phyloP scores from a whole-genome alignment of 2,329 filamentous ascomycete genomes.

The Neofusicoccum umdonicola region DNA sequence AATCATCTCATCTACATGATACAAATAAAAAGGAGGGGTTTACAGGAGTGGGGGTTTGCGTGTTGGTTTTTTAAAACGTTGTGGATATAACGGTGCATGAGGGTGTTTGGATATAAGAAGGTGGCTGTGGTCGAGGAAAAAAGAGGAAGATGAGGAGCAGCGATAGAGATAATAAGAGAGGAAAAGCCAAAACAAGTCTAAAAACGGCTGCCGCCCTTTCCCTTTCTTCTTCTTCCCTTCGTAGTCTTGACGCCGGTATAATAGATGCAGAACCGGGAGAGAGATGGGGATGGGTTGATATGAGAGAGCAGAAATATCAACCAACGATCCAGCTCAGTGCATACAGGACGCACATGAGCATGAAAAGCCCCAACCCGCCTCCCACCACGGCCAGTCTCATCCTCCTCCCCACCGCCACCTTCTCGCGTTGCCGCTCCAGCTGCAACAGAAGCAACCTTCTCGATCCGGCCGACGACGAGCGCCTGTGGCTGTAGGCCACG shows the following conservation, averaged over 20 bases:
- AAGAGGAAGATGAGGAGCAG: not conserved
- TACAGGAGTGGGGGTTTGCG: not conserved
- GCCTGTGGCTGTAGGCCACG: conserved; percentile 6
- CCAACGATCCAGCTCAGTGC: conserved; percentile 11
- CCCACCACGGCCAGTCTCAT: conserved; percentile 1
- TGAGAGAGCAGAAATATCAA: not conserved
- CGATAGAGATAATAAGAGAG: not conserved
- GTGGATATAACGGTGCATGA: too few relatives aligned
- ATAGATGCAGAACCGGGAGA: not conserved
- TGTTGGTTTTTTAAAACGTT: not conserved
- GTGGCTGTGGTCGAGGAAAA: not conserved
- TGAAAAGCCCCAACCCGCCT: conserved; percentile 13
- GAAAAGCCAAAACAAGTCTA: not conserved
- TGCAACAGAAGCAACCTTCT: not conserved
- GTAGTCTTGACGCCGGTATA: not conserved
- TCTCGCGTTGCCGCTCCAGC: conserved; percentile 6
- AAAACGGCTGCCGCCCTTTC: conserved; percentile 2
- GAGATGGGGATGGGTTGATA: not conserved
- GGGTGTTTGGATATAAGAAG: not conserved
- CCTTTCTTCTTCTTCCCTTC: not conserved
- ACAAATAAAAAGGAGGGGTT: not conserved
- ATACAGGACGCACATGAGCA: conserved; percentile 15
- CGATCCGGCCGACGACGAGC: not conserved
- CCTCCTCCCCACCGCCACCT: not conserved
- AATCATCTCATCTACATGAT: conserved; percentile 15